These are phyloP conservation scores for Fusarium veterinarium DNA, from an alignment of 2,329 filamentous ascomycete genomes.

Conservation along the genomic window DNA sequence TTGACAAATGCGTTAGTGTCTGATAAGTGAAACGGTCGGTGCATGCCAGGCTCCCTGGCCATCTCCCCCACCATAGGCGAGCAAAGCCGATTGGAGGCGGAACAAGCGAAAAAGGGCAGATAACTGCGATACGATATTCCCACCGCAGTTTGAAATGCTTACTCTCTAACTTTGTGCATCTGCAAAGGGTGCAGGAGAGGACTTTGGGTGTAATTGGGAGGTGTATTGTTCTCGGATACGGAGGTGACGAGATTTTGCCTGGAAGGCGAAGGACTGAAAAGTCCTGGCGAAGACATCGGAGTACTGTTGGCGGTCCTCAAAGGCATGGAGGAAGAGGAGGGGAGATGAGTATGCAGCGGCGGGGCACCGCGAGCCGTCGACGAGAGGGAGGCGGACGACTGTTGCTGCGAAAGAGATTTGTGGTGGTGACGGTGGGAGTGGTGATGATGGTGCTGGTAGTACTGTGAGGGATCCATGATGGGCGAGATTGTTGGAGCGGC, in stretches of 20 bases:
- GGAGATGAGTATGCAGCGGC: conserved; percentile 48
- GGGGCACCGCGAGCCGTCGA: conserved; percentile 41
- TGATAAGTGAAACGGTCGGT: conserved; percentile 16
- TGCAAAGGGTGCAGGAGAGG: conserved; percentile 78
- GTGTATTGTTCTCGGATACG: conserved; percentile 65
- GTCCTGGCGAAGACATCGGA: conserved; percentile 69
- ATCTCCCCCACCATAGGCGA: conserved; percentile 18
- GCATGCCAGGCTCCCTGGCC: conserved; percentile 19
- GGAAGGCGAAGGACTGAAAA: conserved; percentile 65
- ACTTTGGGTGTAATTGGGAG: conserved; percentile 61
- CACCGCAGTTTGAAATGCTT: conserved; percentile 53
- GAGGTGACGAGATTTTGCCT: conserved; percentile 58
- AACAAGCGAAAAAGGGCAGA: background rate
- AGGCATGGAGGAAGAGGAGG: conserved; percentile 54
- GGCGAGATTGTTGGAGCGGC: conserved; percentile 35
- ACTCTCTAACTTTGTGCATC: conserved; percentile 81
- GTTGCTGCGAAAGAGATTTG: conserved; percentile 47
- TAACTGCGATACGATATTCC: background rate
- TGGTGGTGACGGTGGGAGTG: conserved; percentile 41
- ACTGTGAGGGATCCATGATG: conserved; percentile 46
- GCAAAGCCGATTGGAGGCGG: conserved; percentile 5
- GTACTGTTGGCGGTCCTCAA: conserved; percentile 66
- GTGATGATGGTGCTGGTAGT: conserved; percentile 40
- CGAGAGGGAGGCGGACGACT: conserved; percentile 45
- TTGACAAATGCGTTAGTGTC: conserved; percentile 30